Evolutionary conservation across 2,329 filamentous ascomycete genomes (phyloP).

Genomic region (Epicoccum nigrum): DNA sequence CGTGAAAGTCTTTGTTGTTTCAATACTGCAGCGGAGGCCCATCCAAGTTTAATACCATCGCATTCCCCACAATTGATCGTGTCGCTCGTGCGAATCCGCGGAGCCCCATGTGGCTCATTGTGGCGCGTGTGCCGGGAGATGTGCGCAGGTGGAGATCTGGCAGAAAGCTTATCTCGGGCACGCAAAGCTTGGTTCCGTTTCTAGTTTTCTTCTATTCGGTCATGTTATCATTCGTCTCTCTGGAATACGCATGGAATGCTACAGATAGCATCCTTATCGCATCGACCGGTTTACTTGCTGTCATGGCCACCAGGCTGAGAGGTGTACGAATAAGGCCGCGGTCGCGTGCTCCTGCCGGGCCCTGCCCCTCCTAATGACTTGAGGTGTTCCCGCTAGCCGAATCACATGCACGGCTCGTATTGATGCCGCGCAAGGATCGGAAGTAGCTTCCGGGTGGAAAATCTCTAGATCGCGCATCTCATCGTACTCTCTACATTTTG

Average conservation of each 20-base stretch:
- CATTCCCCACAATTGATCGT: not conserved
- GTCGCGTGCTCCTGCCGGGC: slow-evolving; percentile 13
- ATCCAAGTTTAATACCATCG: too few relatives aligned
- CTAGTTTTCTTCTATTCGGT: too few relatives aligned
- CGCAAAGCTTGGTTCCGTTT: slow-evolving; percentile 8
- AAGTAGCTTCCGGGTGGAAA: not conserved
- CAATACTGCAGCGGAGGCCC: too few relatives aligned
- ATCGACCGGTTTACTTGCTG: not conserved
- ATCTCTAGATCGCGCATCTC: too few relatives aligned
- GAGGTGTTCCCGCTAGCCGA: slow-evolving; percentile 6
- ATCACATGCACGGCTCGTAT: slow-evolving; percentile 6
- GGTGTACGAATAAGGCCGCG: not conserved
- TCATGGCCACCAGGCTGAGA: not conserved
- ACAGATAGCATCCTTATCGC: not conserved
- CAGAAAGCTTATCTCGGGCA: slow-evolving; percentile 16
- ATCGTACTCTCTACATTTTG: too few relatives aligned
- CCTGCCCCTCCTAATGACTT: slow-evolving; percentile 2
- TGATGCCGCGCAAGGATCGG: slow-evolving; percentile 11
- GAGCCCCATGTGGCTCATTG: not conserved
- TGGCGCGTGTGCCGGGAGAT: slow-evolving; percentile 9
- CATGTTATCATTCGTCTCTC: too few relatives aligned
- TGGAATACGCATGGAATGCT: too few relatives aligned
- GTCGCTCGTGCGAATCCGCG: not conserved
- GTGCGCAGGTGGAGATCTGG: slow-evolving; percentile 10
- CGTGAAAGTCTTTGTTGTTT: too few relatives aligned